Evolutionary conservation across 345 rosid genomes (phyloP), one percentile per base, ranked within the genome.

Genomic region (Eutrema heterophyllum): DNA sequence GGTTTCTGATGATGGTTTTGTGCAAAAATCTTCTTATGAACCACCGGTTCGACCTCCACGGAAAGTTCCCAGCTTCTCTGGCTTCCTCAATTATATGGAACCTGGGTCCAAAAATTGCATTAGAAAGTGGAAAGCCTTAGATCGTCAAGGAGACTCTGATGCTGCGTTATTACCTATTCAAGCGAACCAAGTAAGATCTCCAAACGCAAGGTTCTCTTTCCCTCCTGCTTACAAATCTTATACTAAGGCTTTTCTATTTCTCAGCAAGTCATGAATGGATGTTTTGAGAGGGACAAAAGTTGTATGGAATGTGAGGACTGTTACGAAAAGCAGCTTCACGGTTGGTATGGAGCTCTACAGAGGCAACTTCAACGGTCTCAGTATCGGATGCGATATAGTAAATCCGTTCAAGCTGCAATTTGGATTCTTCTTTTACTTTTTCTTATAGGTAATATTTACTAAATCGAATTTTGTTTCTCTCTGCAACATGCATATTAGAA

Each of bases 321-420:
- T 68, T 91, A 83, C 12, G 81, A 87, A 43, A 93, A 93, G 80
- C 95, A 82, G 74, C 89, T 93, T 36, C 78, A 88, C 64, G 93
- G 98, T 57, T 93, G 98, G 93, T 83, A 86, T 81, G 96, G 98
- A 78, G 88, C 89, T 58, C 10, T 90, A 32, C 97, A 87, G 74
- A 88, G 97, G 64, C 93, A 77, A 62, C 83, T 93, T 64, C 95
- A 90, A 72, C 84, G 93, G 75, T 90, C 98, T 65, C 90, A 87
- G 75, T 88, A 90, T 82, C 95, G 80, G 51, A 83, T 93, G 90
- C 95, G 79, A 69, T 87, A 88, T 80, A 72, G 85, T 76, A 87
- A 86, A 72, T 81, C 90, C 10, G 75, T 80, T 72, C 86, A 83
- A 61, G 66, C 88, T 43, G 71, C 83, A 46, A 46, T 87, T 64